These are phyloP conservation scores for Crucihimalaya himalaica DNA, from an alignment of 345 rosid species.

Conservation along the genomic window DNA sequence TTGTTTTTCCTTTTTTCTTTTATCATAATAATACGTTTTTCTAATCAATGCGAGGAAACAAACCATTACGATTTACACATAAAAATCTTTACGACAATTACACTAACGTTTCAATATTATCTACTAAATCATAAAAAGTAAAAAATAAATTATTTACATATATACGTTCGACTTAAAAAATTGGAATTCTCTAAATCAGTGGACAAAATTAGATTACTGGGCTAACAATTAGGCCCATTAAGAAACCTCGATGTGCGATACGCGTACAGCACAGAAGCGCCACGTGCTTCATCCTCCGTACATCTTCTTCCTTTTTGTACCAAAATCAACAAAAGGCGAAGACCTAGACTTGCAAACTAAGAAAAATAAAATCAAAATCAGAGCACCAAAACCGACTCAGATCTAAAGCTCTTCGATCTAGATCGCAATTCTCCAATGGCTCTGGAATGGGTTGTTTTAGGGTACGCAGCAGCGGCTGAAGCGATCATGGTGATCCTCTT, in stretches of 20 bases:
- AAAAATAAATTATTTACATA: no score
- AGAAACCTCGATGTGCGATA: constrained; percentile 2
- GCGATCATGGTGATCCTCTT: constrained; percentile 87
- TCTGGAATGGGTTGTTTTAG: constrained; percentile 86
- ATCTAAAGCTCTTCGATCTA: constrained; percentile 5
- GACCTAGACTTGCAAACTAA: constrained; percentile 29
- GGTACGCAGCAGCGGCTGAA: constrained; percentile 88
- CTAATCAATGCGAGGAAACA: not conserved
- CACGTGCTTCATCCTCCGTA: constrained; percentile 30
- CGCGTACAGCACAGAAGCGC: constrained; percentile 27
- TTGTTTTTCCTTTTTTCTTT: not conserved
- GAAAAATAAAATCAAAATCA: constrained; percentile 11
- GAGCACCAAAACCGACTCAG: constrained; percentile 30
- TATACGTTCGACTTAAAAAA: no score
- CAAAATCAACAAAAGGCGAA: constrained; percentile 11
- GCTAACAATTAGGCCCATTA: constrained; percentile 21
- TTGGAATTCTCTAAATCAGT: no score
- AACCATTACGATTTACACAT: not conserved
- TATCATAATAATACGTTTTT: not conserved
- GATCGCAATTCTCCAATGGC: constrained; percentile 55
- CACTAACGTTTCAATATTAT: no score
- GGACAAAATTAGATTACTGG: not conserved
- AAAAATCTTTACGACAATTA: not conserved
- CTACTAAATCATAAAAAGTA: not conserved
- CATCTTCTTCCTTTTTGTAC: not conserved